phyloP scores from a whole-genome alignment of 371 early-diverging fungal species.

The Mycotypha africana region DNA sequence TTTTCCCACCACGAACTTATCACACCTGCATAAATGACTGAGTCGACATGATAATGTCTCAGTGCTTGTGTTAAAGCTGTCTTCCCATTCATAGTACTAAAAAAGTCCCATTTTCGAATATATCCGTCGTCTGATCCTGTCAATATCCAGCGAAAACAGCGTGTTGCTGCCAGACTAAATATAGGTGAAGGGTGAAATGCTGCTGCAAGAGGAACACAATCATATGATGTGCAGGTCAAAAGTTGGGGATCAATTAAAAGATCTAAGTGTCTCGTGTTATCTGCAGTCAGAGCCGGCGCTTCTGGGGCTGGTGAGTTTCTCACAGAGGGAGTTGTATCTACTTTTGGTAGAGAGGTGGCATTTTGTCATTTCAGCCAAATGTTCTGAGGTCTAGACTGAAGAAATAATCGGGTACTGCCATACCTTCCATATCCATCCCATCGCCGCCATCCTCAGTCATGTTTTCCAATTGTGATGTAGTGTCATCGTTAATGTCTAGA shows the following conservation, averaged over 20 bases:
- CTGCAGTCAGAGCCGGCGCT: conserved; percentile 5
- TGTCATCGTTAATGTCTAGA: conserved; percentile 32
- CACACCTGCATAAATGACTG: conserved; percentile 81
- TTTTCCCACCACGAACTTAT: conserved; percentile 92
- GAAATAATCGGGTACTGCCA: too few species aligned
- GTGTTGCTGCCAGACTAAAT: conserved; percentile 70
- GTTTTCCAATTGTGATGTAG: conserved; percentile 27
- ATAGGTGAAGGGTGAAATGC: conserved; percentile 76
- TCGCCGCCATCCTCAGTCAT: conserved; percentile 32
- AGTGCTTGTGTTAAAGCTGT: conserved; percentile 78
- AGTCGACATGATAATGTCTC: conserved; percentile 80
- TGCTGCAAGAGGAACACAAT: conserved; percentile 56
- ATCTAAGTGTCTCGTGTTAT: conserved; percentile 25
- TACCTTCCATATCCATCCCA: conserved; percentile 34
- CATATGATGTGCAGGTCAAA: conserved; percentile 44
- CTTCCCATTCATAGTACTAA: conserved; percentile 82
- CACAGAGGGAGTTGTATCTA: conserved; percentile 9
- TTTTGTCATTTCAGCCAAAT: too few species aligned
- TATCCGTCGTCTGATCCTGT: conserved; percentile 93
- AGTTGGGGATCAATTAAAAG: conserved; percentile 31
- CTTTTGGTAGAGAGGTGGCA: too few species aligned
- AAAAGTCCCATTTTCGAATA: conserved; percentile 91
- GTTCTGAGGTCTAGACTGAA: too few species aligned
- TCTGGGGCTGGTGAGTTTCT: conserved; percentile 16
- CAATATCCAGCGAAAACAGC: conserved; percentile 87